Conservation (phyloP, 768 basidiomycete genomes). For the Leccinellum rugosiceps region DNA sequence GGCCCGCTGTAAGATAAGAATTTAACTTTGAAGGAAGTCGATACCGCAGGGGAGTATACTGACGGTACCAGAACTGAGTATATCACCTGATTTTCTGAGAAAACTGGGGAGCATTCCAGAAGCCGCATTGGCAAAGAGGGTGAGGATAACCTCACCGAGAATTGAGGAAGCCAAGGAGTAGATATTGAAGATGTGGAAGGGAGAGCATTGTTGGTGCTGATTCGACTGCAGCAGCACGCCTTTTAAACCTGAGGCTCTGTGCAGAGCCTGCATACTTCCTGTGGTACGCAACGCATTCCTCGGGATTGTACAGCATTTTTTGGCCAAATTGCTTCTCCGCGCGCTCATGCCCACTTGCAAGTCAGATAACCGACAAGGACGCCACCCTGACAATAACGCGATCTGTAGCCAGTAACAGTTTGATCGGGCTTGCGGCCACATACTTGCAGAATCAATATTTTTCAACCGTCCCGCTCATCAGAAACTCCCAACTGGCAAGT, state of each 20-base stretch:
- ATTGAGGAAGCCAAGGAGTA: conserved; percentile 7
- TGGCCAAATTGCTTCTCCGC: not conserved
- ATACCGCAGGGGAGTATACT: not conserved
- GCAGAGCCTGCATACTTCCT: not conserved
- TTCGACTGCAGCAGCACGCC: not conserved
- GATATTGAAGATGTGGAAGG: conserved; percentile 11
- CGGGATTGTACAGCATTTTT: not conserved
- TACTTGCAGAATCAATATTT: too few species aligned
- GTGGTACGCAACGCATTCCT: not conserved
- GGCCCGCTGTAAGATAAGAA: not conserved
- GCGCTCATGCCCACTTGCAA: not conserved
- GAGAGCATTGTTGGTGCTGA: not conserved
- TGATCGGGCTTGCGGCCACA: too few species aligned
- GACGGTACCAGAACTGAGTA: conserved; percentile 7
- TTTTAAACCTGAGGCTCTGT: not conserved
- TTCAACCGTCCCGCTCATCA: too few species aligned
- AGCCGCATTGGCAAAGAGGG: conserved; percentile 9
- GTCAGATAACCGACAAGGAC: not conserved
- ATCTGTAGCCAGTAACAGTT: not conserved
- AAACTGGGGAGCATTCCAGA: conserved; percentile 6
- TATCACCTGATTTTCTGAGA: conserved; percentile 2
- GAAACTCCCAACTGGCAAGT: too few species aligned
- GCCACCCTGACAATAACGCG: not conserved
- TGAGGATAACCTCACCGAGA: conserved; percentile 14
- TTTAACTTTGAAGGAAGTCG: not conserved